phyloP scores from a whole-genome alignment of 1,284 basidiomycete genomes.

The Pseudozyma tsukubaensis region DNA sequence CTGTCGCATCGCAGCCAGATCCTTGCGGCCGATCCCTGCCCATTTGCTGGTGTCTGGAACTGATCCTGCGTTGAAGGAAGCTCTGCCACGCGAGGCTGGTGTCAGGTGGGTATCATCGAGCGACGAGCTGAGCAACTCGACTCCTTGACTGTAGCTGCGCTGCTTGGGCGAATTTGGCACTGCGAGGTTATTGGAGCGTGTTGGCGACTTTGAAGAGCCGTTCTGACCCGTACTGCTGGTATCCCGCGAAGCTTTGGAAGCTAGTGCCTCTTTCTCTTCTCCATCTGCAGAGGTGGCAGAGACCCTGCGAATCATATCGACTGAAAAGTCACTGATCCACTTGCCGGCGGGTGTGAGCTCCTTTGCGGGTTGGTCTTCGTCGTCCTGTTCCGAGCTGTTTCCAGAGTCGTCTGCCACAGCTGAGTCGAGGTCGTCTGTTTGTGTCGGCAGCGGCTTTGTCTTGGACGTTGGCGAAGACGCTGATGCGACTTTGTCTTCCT shows the following conservation, averaged over 20 bases:
- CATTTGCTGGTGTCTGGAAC: constrained; percentile 21
- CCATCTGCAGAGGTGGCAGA: constrained; percentile 11
- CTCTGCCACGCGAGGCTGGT: constrained; percentile 12
- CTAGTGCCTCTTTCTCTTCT: neutral
- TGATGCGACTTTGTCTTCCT: constrained; percentile 7
- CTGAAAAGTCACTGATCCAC: constrained; percentile 49
- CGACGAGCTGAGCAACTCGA: constrained; percentile 9
- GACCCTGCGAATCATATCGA: constrained; percentile 38
- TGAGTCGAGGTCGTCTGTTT: constrained; percentile 23
- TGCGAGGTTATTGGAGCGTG: constrained; percentile 12
- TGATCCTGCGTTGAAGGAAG: constrained; percentile 22
- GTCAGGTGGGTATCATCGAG: constrained; percentile 16
- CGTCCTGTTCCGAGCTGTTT: constrained; percentile 38
- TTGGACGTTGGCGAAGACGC: constrained; percentile 11
- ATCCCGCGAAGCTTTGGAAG: neutral
- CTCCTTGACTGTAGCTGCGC: constrained; percentile 33
- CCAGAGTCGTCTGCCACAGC: constrained; percentile 42
- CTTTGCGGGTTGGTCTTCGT: neutral
- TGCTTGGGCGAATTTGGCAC: constrained; percentile 25
- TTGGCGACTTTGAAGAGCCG: neutral
- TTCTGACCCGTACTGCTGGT: constrained; percentile 1
- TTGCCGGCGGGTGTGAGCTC: constrained; percentile 44
- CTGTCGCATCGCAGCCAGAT: constrained; percentile 49
- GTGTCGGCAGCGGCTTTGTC: constrained; percentile 10
- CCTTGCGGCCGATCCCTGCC: constrained; percentile 56